Percentiles rank a stretch among this genome's conserved stretches.
Conservation (phyloP, 1,139 yeast species). For the Pichia sp. region DNA sequence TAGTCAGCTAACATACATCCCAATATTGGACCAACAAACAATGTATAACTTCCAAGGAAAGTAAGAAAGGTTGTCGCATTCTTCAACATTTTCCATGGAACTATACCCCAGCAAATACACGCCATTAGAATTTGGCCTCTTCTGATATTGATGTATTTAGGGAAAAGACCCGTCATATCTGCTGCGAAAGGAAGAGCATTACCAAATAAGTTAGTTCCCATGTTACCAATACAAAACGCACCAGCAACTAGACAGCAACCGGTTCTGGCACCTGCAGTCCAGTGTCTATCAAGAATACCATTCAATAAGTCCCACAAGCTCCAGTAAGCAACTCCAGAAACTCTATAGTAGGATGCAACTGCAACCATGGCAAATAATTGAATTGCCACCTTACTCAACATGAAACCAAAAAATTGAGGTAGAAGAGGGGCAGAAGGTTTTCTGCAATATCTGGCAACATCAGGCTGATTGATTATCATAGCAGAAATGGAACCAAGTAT, state of each 20-base stretch:
- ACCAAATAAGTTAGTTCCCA: slow-evolving; percentile 46
- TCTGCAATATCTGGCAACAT: slow-evolving; percentile 36
- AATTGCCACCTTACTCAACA: slow-evolving; percentile 26
- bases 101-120: slow-evolving; percentile 62
- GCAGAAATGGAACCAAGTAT: slow-evolving; percentile 43
- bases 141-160: slow-evolving; percentile 71
- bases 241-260: slow-evolving; percentile 46
- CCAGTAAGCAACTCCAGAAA: slow-evolving; percentile 30
- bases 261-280: slow-evolving; percentile 40
- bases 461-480: slow-evolving; percentile 35
- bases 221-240: slow-evolving; percentile 43
- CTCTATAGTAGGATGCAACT: slow-evolving; percentile 25
- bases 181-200: slow-evolving; percentile 52
- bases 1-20: slow-evolving; percentile 35
- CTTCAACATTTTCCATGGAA: slow-evolving; percentile 65
- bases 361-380: slow-evolving; percentile 28
- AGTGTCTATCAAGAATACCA: slow-evolving; percentile 30
- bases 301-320: slow-evolving; percentile 27
- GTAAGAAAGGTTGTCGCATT: slow-evolving; percentile 53
- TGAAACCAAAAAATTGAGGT: slow-evolving; percentile 26
- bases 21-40: slow-evolving; percentile 33
- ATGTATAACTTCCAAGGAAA: slow-evolving; percentile 30
- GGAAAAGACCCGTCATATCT: slow-evolving; percentile 77
- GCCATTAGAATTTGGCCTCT: slow-evolving; percentile 80
- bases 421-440: slow-evolving; percentile 32